Base-by-base conservation (phyloP, 495 filamentous ascomycete species). In the Podospora bellae-mahoneyi region DNA sequence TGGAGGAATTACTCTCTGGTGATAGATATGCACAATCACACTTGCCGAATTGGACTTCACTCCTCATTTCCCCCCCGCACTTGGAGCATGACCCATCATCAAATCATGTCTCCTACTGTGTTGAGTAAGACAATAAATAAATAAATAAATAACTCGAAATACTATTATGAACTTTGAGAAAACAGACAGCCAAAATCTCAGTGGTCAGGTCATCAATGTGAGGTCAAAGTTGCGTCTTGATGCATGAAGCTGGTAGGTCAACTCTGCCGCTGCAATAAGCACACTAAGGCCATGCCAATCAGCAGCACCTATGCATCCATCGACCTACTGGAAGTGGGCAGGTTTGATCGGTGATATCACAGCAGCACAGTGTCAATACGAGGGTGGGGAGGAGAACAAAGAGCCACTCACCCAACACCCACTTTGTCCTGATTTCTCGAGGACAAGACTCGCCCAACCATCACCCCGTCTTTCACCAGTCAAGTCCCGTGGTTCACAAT, bases 401-500 rank as follows among this genome's bases (percentile, higher is more conserved):
- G 39, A 48, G 30, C 30, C 39, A 48, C 39, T 13, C 39, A 48
- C 9, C 39, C 34, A 39, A 48, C 39, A 48, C 9, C 39, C 39
- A 48, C 39, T 48, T 48, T 48, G 39, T 48, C 13, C 39, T 48
- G 39, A 48, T 9, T 10, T 16, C 39, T 48, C 9, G 1, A 3
- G 2, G 13, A 48, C 39, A 48, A 48, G 0, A 48, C 39, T 13
- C 1, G 23, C 7, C 18, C 39, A 18, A 48, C 15, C 15, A 13
- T 10, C 39, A 10, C 23, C n/a, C 30, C n/a, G 23, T 56, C 26
- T 44, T 58, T 6, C 27, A 56, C 15, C 20, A 67, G 27, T 65
- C 56, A 66, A 16, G 13, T 4, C 23, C 10, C 53, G 30, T 39
- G 28, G 53, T 26, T 23, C 53, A 70, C 55, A 34, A 82, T 82